These are phyloP conservation scores for Sporothrix globosa DNA, from an alignment of 2,329 filamentous ascomycete species.

Conservation along the genomic window DNA sequence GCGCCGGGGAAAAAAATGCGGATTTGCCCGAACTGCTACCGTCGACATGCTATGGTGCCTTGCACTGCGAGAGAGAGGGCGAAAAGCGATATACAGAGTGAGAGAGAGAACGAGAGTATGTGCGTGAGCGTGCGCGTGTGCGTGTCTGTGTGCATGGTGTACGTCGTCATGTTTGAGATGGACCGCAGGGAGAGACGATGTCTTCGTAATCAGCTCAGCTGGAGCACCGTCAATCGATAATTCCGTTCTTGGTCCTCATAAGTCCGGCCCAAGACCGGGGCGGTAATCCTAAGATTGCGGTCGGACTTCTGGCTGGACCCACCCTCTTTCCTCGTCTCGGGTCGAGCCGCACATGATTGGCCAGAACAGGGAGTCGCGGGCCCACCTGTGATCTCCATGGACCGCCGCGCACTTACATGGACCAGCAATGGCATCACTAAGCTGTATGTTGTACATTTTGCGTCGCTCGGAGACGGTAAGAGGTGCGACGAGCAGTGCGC, in stretches of 20 bases:
- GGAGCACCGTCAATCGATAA: neutral
- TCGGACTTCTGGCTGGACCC: conserved; percentile 1
- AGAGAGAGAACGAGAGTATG: neutral
- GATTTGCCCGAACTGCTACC: neutral
- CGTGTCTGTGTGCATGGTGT: neutral
- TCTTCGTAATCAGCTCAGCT: neutral
- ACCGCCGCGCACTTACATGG: neutral
- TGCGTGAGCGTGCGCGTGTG: neutral
- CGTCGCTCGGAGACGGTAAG: neutral
- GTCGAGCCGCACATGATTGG: conserved; percentile 27
- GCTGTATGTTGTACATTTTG: neutral
- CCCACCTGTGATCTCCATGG: too few species aligned
- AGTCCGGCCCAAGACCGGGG: neutral
- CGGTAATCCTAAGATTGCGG: neutral
- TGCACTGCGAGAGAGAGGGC: too few species aligned
- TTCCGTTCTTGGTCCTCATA: neutral
- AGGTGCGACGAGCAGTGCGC: too few species aligned
- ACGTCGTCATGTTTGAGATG: neutral
- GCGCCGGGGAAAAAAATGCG: neutral
- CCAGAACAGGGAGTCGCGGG: neutral
- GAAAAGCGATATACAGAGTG: too few species aligned
- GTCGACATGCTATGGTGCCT: neutral
- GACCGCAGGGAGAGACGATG: neutral
- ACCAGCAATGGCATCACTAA: conserved; percentile 1
- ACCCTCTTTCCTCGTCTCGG: conserved; percentile 40